A percentile compares a stretch with the other conserved stretches of the same genome.
These are phyloP conservation scores for Eucalyptus sp. DNA, from an alignment of 345 rosid genomes.

Conservation along the genomic window DNA sequence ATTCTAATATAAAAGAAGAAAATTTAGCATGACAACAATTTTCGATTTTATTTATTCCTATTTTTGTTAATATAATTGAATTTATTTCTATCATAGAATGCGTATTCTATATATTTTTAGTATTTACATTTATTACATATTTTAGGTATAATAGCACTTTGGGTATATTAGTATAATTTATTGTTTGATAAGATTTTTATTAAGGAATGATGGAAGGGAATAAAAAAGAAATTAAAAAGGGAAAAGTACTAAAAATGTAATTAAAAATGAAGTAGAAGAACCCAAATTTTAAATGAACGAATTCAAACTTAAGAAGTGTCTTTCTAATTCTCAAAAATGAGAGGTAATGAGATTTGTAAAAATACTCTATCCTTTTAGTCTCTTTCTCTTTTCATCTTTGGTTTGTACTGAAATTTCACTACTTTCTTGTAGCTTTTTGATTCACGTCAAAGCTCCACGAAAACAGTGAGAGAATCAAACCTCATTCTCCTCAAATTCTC, in stretches of 20 bases:
- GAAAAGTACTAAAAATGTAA: no score
- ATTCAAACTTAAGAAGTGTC: background rate
- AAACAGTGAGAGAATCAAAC: background rate
- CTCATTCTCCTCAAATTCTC: background rate
- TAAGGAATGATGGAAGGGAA: background rate
- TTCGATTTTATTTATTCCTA: no score
- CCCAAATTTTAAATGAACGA: background rate
- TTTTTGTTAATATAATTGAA: no score
- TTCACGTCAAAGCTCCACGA: background rate
- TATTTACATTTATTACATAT: no score
- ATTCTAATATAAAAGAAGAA: no score
- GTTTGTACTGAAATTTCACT: background rate
- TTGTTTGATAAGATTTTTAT: no score
- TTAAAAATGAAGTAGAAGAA: background rate
- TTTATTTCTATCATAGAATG: background rate
- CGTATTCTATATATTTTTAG: no score
- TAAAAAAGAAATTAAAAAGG: no score
- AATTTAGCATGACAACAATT: no score
- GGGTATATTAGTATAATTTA: no score
- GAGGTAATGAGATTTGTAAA: background rate
- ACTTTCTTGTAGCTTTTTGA: background rate
- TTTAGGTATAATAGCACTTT: background rate
- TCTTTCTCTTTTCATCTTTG: background rate
- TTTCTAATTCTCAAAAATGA: background rate
- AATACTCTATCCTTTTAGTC: background rate